phyloP scores from a whole-genome alignment of 306 rosid genomes.

The Benincasa hispida region DNA sequence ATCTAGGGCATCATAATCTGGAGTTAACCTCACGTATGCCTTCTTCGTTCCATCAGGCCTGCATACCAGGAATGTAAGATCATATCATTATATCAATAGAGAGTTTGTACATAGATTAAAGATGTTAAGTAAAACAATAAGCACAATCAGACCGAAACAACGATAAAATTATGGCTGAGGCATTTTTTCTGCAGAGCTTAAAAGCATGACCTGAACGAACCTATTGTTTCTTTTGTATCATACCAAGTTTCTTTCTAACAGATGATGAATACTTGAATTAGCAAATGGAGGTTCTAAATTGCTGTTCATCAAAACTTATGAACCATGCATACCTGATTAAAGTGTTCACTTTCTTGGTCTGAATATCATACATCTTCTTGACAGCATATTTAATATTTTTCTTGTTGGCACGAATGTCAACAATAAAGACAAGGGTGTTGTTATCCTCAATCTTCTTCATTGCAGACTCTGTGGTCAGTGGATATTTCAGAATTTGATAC shows the following conservation, averaged over 20 bases:
- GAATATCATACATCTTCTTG: constrained; percentile 9
- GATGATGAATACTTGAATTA: background rate
- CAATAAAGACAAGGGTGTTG: constrained; percentile 43
- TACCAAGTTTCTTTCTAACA: background rate
- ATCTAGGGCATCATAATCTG: constrained; percentile 3
- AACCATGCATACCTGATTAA: background rate
- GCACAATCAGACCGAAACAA: background rate
- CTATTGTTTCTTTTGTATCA: background rate
- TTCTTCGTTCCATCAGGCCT: constrained; percentile 5
- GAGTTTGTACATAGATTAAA: background rate
- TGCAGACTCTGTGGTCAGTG: constrained; percentile 63
- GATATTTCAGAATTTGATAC: constrained; percentile 73
- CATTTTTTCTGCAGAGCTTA: background rate
- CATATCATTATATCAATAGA: background rate
- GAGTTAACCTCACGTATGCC: constrained; percentile 4
- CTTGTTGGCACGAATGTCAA: constrained; percentile 78
- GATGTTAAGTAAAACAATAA: background rate
- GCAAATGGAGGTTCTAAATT: background rate
- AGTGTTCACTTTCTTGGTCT: constrained; percentile 9
- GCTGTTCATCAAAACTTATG: background rate
- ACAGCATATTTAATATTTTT: constrained; percentile 22
- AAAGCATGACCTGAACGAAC: background rate
- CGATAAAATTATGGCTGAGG: background rate
- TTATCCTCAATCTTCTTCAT: constrained; percentile 10
- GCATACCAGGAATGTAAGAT: background rate